Evolutionary conservation across 495 filamentous ascomycete species (phyloP), one percentile per base, ranked within the genome.

Genomic region (Lasiosphaeria miniovina): DNA sequence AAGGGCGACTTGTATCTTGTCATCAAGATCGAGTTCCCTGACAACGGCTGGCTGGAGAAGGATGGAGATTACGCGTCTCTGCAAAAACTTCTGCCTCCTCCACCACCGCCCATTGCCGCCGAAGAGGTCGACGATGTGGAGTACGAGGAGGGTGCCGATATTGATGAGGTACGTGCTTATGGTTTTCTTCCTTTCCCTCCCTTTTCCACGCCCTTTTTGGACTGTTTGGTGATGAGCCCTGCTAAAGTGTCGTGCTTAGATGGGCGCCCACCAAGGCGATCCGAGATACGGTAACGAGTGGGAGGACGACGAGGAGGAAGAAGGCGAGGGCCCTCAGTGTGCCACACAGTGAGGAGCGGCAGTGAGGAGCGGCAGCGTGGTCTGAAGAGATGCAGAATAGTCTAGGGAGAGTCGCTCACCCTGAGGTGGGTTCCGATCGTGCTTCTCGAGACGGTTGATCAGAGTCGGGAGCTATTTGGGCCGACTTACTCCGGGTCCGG

Each of bases 1-100:
- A 90, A 86, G 66, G 94, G 94, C 14, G 92, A 98, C 66, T 79
- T 98, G 7, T 98, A 91, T 72, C 80, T 98, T 35, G 69, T 88
- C 17, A 87, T 96, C 56, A 87, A 96, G 66, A 79, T 98, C 61
- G 85, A 90, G 49, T 98, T 98, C 78, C 94, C 94, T 32, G 85
- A 91, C 55, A 82, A 90, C 66, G 87, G 85, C 24, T 98, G 91
- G 91, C 80, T 89, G 49, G 81, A 88, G 54, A 82, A 88, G 53
- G 82, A 88, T 3, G 81, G 78, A 12, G 79, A 84, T 6, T 77
- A 92, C 58, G 81, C 84, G 54, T 83, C 83, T 52, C 80, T 98
- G 54, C 74, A 82, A 65, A 88, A 89, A 63, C 74, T 95, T 10
- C 81, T 98, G 11, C 94, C 94, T 34, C 68, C 69, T 24, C 80